A percentile compares a stretch with the other conserved stretches of the same genome.
Evolutionary conservation across 805 yeast genomes (phyloP).

Genomic region (Candida multigemmis): DNA sequence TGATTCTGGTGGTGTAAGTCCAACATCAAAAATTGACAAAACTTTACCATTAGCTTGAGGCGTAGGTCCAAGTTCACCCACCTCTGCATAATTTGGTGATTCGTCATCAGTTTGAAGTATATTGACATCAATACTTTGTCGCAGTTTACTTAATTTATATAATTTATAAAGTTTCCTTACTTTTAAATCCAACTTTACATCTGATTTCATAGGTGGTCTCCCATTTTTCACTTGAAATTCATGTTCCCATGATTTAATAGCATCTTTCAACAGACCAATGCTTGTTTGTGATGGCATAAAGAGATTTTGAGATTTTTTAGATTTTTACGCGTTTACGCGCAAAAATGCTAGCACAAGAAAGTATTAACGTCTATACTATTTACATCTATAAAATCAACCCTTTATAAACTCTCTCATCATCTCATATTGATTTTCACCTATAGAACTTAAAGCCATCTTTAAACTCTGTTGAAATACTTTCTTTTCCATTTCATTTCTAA

Average conservation of each 20-base stretch:
- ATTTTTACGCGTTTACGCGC: too few species aligned
- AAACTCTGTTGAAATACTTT: slow-evolving; percentile 4
- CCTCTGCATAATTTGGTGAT: not conserved
- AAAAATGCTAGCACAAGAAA: too few species aligned
- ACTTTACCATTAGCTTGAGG: slow-evolving; percentile 80
- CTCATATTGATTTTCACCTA: too few species aligned
- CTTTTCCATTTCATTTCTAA: slow-evolving; percentile 1
- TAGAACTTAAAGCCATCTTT: slow-evolving; percentile 4
- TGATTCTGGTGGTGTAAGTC: slow-evolving; percentile 34
- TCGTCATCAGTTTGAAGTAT: too few species aligned
- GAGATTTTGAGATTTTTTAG: too few species aligned
- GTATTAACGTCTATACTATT: too few species aligned
- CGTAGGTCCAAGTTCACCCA: slow-evolving; percentile 65
- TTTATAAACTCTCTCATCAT: too few species aligned
- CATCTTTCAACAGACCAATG: slow-evolving; percentile 11
- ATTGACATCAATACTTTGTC: too few species aligned
- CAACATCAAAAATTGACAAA: slow-evolving; percentile 59
- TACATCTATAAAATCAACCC: too few species aligned
- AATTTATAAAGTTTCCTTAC: slow-evolving; percentile 22
- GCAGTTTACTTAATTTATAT: slow-evolving; percentile 15
- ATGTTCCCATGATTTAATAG: slow-evolving; percentile 33
- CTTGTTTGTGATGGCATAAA: slow-evolving; percentile 5
- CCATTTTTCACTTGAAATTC: slow-evolving; percentile 16
- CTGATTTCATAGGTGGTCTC: slow-evolving; percentile 22
- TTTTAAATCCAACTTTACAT: slow-evolving; percentile 19